Evolutionary conservation across 257 asterid species (phyloP).

Genomic region (Capsicum pubescens): DNA sequence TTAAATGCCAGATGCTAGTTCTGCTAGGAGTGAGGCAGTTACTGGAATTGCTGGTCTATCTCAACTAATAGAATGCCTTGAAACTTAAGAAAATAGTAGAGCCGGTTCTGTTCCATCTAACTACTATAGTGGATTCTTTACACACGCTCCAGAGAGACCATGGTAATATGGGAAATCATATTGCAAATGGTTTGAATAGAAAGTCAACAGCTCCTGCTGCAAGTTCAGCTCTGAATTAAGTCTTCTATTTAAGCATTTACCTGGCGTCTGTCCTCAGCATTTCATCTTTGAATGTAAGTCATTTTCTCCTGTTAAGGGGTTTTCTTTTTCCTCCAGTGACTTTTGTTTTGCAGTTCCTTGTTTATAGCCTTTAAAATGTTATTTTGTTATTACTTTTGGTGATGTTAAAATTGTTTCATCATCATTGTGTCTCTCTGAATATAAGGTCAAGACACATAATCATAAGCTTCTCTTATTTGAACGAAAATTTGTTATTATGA

Average conservation of each 20-base stretch:
- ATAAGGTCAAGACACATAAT: not conserved
- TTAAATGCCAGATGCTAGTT: too few relatives aligned
- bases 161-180: conserved; percentile 37
- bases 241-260: conserved; percentile 35
- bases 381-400: not conserved
- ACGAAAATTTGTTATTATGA: too few relatives aligned
- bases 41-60: too few relatives aligned
- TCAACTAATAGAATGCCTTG: conserved; percentile 70
- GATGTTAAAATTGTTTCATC: not conserved
- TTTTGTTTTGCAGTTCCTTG: not conserved
- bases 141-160: conserved; percentile 45
- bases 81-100: conserved; percentile 57
- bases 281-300: conserved; percentile 76
- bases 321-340: not conserved
- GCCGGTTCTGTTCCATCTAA: conserved; percentile 35
- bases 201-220: conserved; percentile 56
- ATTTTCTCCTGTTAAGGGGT: not conserved
- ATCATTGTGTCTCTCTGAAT: not conserved
- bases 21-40: too few relatives aligned
- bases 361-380: not conserved
- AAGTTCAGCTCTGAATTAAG: conserved; percentile 49
- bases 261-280: conserved; percentile 54
- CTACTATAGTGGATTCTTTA: conserved; percentile 45
- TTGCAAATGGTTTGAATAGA: not conserved
- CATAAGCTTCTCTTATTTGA: not conserved